These are phyloP conservation scores for Hibiscus mutabilis DNA, from an alignment of 345 rosid genomes.

Conservation along the genomic window DNA sequence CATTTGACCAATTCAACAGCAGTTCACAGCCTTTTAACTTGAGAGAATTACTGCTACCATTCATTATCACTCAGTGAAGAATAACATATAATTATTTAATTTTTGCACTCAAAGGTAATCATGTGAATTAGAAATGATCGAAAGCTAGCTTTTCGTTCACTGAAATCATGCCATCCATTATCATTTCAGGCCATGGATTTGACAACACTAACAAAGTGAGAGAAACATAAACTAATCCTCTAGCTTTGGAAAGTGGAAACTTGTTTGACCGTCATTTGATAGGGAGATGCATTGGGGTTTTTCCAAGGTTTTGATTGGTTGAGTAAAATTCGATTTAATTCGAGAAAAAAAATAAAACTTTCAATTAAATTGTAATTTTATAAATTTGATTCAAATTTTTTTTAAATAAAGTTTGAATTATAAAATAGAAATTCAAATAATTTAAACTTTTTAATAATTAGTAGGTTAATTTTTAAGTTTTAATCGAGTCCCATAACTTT, in stretches of 20 bases:
- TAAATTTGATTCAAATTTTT: no score
- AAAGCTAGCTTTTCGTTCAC: neutral
- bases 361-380: no score
- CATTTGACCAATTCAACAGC: neutral
- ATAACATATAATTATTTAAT: neutral
- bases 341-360: no score
- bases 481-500: no score
- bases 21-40: neutral
- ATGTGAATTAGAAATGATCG: neutral
- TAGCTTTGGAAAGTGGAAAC: slow-evolving; percentile 28
- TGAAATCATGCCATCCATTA: slow-evolving; percentile 14
- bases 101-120: neutral
- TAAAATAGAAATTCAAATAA: no score
- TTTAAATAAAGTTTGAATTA: no score
- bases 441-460: no score
- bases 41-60: neutral
- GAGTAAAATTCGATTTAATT: no score
- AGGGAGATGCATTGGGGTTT: slow-evolving; percentile 10
- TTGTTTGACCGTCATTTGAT: slow-evolving; percentile 29
- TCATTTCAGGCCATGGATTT: slow-evolving; percentile 24
- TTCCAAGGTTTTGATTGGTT: no score
- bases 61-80: neutral
- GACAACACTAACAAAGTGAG: slow-evolving; percentile 33
- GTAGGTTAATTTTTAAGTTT: no score
- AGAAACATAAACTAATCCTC: slow-evolving; percentile 3